phyloP scores from a whole-genome alignment of 2,329 filamentous ascomycete genomes.

The Pseudogymnoascus sp. region DNA sequence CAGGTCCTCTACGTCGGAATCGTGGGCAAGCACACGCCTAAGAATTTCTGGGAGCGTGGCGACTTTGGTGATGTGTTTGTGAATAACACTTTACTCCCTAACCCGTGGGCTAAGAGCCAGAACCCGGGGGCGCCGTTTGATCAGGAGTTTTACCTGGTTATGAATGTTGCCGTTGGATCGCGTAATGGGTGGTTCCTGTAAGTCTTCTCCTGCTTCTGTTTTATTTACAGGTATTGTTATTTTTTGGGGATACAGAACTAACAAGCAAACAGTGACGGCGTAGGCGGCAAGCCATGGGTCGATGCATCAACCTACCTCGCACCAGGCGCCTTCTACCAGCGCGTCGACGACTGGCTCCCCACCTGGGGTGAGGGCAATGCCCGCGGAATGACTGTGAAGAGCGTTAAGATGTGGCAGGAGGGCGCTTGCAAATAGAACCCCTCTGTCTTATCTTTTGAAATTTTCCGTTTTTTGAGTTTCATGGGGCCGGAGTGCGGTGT shows the following conservation, averaged over 20 bases:
- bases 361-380: slow-evolving; percentile 39
- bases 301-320: slow-evolving; percentile 34
- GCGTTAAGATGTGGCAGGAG: slow-evolving; percentile 41
- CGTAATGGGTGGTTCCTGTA: slow-evolving; percentile 42
- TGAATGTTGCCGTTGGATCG: slow-evolving; percentile 44
- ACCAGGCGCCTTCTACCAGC: slow-evolving; percentile 37
- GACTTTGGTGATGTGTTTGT: slow-evolving; percentile 34
- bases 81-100: slow-evolving; percentile 35
- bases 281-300: slow-evolving; percentile 40
- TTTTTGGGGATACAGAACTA: slow-evolving; percentile 11
- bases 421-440: slow-evolving; percentile 25
- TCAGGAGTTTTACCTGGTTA: slow-evolving; percentile 42
- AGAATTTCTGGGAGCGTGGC: slow-evolving; percentile 36
- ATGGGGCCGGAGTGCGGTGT: neutral
- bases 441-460: neutral
- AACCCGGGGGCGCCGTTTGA: slow-evolving; percentile 42
- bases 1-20: slow-evolving; percentile 35
- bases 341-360: slow-evolving; percentile 35
- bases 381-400: slow-evolving; percentile 39
- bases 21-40: slow-evolving; percentile 20
- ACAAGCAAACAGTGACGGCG: slow-evolving; percentile 31
- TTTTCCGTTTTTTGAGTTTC: neutral
- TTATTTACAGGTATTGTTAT: too few relatives aligned
- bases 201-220: slow-evolving; percentile 18
- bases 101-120: slow-evolving; percentile 36